These are phyloP conservation scores for Vitis cinerea DNA, from an alignment of 164 flowering plant species.

Conservation along the genomic window DNA sequence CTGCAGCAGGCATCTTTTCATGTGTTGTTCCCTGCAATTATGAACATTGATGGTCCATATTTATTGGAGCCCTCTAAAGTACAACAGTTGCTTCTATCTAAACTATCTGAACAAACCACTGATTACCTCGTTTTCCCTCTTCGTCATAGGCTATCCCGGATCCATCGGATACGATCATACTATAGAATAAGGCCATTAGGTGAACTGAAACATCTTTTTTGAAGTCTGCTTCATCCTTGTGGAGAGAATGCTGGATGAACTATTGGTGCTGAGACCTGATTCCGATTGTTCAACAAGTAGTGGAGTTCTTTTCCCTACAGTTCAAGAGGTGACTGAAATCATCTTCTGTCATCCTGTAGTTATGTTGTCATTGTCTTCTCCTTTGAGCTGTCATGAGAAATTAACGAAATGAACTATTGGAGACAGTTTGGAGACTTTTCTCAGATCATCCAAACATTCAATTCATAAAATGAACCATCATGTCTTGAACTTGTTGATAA, in stretches of 20 bases:
- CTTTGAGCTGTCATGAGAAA: slow-evolving; percentile 25
- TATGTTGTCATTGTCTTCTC: slow-evolving; percentile 29
- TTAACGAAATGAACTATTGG: slow-evolving; percentile 15
- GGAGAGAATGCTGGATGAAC: slow-evolving; percentile 37
- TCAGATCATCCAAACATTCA: slow-evolving; percentile 25
- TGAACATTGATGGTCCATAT: slow-evolving; percentile 25
- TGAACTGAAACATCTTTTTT: slow-evolving; percentile 43
- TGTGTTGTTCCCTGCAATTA: slow-evolving; percentile 57
- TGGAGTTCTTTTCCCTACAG: slow-evolving; percentile 15
- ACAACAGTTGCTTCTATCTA: too few species aligned
- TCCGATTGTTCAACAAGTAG: slow-evolving; percentile 18
- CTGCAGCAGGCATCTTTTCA: slow-evolving; percentile 61
- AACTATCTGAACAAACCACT: too few species aligned
- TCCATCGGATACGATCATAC: slow-evolving; percentile 46
- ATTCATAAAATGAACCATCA: slow-evolving; percentile 43
- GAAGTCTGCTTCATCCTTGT: slow-evolving; percentile 49
- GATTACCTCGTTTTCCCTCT: too few species aligned
- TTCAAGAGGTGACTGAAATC: slow-evolving; percentile 42
- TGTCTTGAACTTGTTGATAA: slow-evolving; percentile 40
- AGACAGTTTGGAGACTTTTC: slow-evolving; percentile 28
- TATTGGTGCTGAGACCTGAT: slow-evolving; percentile 32
- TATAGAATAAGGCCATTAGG: slow-evolving; percentile 35
- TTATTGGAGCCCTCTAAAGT: too few species aligned
- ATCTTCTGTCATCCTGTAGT: slow-evolving; percentile 70
- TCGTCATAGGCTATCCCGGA: slow-evolving; percentile 83